These are phyloP conservation scores for Melampsora larici-populina DNA, from an alignment of 1,284 basidiomycete genomes.

Conservation along the genomic window DNA sequence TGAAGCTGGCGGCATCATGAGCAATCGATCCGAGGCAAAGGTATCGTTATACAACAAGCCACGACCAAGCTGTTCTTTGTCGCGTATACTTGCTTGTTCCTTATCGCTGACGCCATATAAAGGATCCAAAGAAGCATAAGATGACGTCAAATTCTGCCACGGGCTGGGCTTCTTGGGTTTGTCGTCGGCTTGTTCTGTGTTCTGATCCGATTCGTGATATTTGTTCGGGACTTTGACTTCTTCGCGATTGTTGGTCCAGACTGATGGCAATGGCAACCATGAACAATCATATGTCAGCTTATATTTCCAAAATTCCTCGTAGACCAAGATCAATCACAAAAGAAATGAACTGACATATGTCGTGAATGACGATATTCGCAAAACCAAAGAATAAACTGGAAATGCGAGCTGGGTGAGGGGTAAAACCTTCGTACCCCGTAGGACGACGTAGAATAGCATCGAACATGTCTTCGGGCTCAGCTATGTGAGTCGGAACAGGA, in stretches of 20 bases:
- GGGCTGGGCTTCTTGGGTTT: neutral
- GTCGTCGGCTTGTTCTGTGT: neutral
- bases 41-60: slow-evolving; percentile 39
- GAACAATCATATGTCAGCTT: neutral
- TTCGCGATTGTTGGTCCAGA: slow-evolving; percentile 32
- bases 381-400: slow-evolving; percentile 41
- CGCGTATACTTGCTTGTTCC: slow-evolving; percentile 24
- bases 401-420: slow-evolving; percentile 26
- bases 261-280: neutral
- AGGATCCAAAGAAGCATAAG: slow-evolving; percentile 33
- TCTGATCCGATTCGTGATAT: neutral
- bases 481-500: slow-evolving; percentile 21
- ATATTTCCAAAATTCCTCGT: neutral
- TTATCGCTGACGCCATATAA: slow-evolving; percentile 23
- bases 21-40: slow-evolving; percentile 36
- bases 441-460: slow-evolving; percentile 35
- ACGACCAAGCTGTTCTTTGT: slow-evolving; percentile 22
- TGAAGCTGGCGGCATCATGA: slow-evolving; percentile 40
- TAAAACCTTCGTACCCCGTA: slow-evolving; percentile 22
- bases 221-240: slow-evolving; percentile 14
- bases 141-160: slow-evolving; percentile 39
- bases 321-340: neutral
- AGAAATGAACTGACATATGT: slow-evolving; percentile 20
- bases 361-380: slow-evolving; percentile 39
- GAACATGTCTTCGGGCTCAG: slow-evolving; percentile 39